Conservation (phyloP, 768 basidiomycete genomes). For the Suillus americanus region DNA sequence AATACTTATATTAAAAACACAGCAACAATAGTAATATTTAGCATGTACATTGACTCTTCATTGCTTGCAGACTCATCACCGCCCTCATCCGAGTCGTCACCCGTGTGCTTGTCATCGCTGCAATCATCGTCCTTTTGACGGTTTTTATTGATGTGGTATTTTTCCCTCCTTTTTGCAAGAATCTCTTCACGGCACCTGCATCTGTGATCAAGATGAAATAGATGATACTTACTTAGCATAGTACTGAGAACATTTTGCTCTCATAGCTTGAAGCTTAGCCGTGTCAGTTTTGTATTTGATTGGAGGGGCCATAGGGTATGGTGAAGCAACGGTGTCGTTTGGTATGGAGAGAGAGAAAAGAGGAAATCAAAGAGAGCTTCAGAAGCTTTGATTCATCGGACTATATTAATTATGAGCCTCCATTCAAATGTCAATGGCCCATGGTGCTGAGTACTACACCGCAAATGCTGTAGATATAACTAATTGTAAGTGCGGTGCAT, state of each 20-base stretch:
- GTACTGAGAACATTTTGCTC: neutral
- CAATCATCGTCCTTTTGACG: neutral
- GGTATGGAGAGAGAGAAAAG: no score
- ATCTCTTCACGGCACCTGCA: neutral
- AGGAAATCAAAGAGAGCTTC: no score
- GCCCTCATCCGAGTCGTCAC: neutral
- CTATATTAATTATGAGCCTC: no score
- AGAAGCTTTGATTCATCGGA: no score
- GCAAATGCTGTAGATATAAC: no score
- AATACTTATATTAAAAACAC: neutral
- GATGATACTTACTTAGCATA: neutral
- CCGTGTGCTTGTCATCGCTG: neutral
- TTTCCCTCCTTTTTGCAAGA: neutral
- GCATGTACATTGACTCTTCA: neutral
- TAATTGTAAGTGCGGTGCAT: no score
- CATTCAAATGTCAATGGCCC: no score
- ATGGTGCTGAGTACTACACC: no score
- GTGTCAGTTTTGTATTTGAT: neutral
- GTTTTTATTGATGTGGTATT: neutral
- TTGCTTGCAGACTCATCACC: neutral
- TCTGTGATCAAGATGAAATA: neutral
- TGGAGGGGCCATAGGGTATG: neutral
- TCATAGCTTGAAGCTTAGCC: neutral
- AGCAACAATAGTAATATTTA: neutral
- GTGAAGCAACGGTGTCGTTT: no score